Evolutionary conservation across 2,329 filamentous ascomycete species (phyloP).

Genomic region (Colletotrichum sidae): DNA sequence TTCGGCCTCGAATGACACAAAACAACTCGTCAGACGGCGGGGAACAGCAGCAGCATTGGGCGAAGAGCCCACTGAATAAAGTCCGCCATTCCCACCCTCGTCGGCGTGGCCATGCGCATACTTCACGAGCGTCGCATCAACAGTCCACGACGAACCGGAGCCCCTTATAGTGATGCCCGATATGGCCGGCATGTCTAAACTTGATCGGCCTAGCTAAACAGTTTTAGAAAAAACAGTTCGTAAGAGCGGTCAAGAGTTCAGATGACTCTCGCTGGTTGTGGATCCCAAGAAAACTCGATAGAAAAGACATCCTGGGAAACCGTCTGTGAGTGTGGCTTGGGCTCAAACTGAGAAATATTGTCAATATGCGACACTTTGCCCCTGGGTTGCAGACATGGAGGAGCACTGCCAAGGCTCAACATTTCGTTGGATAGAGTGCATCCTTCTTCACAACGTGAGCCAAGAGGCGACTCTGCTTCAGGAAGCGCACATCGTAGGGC

Average conservation of each 20-base stretch:
- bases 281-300: background rate
- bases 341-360: constrained; percentile 2
- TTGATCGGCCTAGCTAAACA: too few species aligned
- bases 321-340: constrained; percentile 7
- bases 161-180: too few species aligned
- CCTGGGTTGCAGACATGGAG: constrained; percentile 12
- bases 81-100: constrained; percentile 9
- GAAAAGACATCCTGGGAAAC: background rate
- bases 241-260: background rate
- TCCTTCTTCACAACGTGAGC: background rate
- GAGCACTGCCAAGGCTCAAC: constrained; percentile 20
- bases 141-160: background rate
- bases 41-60: constrained; percentile 8
- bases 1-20: background rate
- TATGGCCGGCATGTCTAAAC: too few species aligned
- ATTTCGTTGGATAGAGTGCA: constrained; percentile 23
- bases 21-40: constrained; percentile 8
- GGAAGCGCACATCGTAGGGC: background rate
- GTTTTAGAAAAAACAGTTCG: too few species aligned
- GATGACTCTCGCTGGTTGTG: constrained; percentile 1
- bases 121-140: background rate
- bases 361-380: constrained; percentile 27
- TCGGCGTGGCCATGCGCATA: constrained; percentile 1
- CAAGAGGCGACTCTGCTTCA: background rate
- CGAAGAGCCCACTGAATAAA: constrained; percentile 28